Conservation (phyloP, 108 stramenopile species). For the Stephanodiscus minutulus region DNA sequence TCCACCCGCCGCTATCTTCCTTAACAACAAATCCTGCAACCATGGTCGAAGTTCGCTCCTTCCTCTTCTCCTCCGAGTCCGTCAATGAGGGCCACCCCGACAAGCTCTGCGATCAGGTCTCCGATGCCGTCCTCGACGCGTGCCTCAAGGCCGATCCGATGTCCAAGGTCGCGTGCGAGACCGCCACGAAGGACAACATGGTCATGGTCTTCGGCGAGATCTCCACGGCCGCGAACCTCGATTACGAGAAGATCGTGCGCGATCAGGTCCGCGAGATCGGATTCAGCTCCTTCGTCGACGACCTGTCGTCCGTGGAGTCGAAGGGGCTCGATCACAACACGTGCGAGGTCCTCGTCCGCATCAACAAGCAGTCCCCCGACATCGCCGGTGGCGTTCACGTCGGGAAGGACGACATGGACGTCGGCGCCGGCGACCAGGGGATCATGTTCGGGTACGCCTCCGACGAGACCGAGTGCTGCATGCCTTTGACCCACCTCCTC, state of each 20-base stretch:
- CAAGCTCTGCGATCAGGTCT: slow-evolving; percentile 95
- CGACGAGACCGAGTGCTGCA: slow-evolving; percentile 94
- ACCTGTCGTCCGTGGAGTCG: slow-evolving; percentile 73
- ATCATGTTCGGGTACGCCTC: slow-evolving; percentile 99
- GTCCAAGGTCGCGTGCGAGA: slow-evolving; percentile 97
- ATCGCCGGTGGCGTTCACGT: slow-evolving; percentile 97
- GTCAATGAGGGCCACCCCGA: slow-evolving; percentile 98
- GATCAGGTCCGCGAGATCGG: slow-evolving; percentile 97
- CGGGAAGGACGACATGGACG: slow-evolving; percentile 90
- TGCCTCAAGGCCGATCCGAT: slow-evolving; percentile 93
- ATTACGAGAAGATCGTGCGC: slow-evolving; percentile 97
- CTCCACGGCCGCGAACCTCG: slow-evolving; percentile 93
- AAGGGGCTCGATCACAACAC: slow-evolving; percentile 96
- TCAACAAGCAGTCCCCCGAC: slow-evolving; percentile 98
- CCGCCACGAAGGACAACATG: slow-evolving; percentile 99
- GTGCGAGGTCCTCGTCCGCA: slow-evolving; percentile 96
- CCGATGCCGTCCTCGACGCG: slow-evolving; percentile 97
- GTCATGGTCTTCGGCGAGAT: slow-evolving; percentile 99
- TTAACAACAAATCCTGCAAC: slow-evolving; percentile 5
- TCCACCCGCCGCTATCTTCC: too few relatives aligned
- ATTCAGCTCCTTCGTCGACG: slow-evolving; percentile 88
- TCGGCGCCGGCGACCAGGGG: slow-evolving; percentile 98
- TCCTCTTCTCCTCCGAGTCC: slow-evolving; percentile 92
- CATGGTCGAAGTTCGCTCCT: slow-evolving; percentile 76
- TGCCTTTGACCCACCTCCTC: slow-evolving; percentile 96